Conservation (phyloP, 371 early-diverging fungal genomes). For the Mucor lusitanicus region DNA sequence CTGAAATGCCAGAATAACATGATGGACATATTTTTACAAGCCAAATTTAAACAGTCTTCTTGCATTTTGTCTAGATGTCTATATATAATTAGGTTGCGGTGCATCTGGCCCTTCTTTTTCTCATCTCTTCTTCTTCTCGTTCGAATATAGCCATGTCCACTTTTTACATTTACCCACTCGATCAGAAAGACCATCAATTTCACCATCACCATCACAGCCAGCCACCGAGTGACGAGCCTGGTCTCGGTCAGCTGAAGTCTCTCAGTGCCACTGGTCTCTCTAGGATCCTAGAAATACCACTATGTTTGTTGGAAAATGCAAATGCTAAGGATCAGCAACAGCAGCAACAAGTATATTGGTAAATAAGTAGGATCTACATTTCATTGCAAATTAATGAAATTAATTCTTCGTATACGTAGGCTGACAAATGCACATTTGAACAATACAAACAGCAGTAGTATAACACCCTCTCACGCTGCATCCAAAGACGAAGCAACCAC, state of each 20-base stretch:
- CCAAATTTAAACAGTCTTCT: not conserved
- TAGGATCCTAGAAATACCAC: conserved; percentile 17
- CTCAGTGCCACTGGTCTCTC: conserved; percentile 8
- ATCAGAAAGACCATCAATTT: not conserved
- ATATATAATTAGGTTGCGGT: not conserved
- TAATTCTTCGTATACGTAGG: not conserved
- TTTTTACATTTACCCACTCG: conserved; percentile 13
- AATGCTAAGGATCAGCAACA: conserved; percentile 1
- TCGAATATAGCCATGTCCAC: conserved; percentile 13
- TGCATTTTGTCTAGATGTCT: not conserved
- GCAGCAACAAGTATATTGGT: conserved; percentile 7
- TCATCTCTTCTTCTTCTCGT: not conserved
- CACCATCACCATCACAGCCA: not conserved
- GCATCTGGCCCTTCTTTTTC: not conserved
- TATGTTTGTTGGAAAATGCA: conserved; percentile 12
- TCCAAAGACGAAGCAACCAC: not conserved
- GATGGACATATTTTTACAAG: not conserved
- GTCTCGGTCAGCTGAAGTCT: not conserved
- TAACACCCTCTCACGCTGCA: not conserved
- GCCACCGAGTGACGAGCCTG: not conserved
- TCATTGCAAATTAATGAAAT: not conserved
- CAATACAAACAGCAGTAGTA: not conserved
- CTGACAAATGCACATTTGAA: not conserved
- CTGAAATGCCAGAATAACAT: not conserved
- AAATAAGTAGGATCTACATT: not conserved